These are phyloP conservation scores for Saturnispora diversa DNA, from an alignment of 805 yeast genomes.

Conservation along the genomic window DNA sequence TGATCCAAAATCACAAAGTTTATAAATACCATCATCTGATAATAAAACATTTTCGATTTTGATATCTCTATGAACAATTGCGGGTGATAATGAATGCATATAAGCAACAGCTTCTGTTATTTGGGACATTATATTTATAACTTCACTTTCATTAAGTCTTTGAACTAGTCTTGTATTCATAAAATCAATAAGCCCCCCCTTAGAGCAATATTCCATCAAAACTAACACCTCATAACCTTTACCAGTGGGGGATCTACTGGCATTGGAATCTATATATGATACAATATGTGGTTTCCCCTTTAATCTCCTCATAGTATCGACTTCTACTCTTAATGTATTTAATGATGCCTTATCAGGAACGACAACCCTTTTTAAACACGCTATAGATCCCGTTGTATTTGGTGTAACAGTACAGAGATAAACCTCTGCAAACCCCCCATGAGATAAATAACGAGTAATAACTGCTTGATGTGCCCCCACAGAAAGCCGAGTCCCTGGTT, in stretches of 20 bases:
- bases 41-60: conserved; percentile 75
- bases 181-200: conserved; percentile 69
- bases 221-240: conserved; percentile 68
- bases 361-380: conserved; percentile 66
- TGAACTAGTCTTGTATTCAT: conserved; percentile 66
- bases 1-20: conserved; percentile 78
- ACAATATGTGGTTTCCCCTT: conserved; percentile 53
- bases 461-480: conserved; percentile 44
- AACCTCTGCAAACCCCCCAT: conserved; percentile 72
- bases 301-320: conserved; percentile 67
- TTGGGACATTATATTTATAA: conserved; percentile 59
- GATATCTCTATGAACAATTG: conserved; percentile 65
- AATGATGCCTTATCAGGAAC: conserved; percentile 66
- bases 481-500: conserved; percentile 39
- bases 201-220: conserved; percentile 72
- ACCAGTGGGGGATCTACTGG: conserved; percentile 39
- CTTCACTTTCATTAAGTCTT: conserved; percentile 60
- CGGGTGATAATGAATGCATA: conserved; percentile 54
- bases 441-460: conserved; percentile 38
- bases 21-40: conserved; percentile 48
- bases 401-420: conserved; percentile 56
- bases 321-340: conserved; percentile 60
- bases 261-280: conserved; percentile 67
- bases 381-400: conserved; percentile 33
- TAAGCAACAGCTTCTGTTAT: conserved; percentile 66